Base-by-base conservation (phyloP, 805 yeast genomes). In the Candida sithepensis region DNA sequence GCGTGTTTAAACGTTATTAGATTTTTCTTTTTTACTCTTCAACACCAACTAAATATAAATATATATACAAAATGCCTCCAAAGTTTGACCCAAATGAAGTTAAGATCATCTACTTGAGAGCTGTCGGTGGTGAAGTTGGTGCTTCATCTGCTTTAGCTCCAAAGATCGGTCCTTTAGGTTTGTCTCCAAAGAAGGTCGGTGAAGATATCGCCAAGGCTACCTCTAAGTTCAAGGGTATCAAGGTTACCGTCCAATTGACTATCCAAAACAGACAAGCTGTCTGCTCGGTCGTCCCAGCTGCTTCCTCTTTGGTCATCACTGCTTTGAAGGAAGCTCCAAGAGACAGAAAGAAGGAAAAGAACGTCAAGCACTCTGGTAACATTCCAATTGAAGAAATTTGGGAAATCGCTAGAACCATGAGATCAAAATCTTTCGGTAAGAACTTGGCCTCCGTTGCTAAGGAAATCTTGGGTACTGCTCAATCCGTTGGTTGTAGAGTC, bases 101-200 rank as follows among this genome's bases (percentile, higher is more conserved):
- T 74, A 91, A 91, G 79, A 88, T 79, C 88, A 81, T 94, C 79
- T 92, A 92, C 88, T 81, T 94, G 78, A 89, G 99, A 87, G 97
- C 99, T 78, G 95, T 90, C 67, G 99, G 99, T 88, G 99, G 99
- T 84, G 99, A 94, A 84, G 95, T 94, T 70, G 99, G 98, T 82
- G 96, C 97, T 70, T 90, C 98, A 58, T 88, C 99, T 63, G 97
- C 99, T 64, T 87, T 94, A 71, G 99, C 99, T 67, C 99, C 99
- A 75, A 94, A 94, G 92, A 94, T 94, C 73, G 99, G 99, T 88
- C 99, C 99, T 67, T 88, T 94, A 74, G 99, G 99, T 90, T 82
- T 94, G 68, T 90, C 97, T 58, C 97, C 99, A 82, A 94, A 92
- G 96, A 92, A 94, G 86, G 97, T 94, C 72, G 99, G 99, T 91